Base-by-base conservation (phyloP, 345 rosid genomes). In the Populus pruinosa region DNA sequence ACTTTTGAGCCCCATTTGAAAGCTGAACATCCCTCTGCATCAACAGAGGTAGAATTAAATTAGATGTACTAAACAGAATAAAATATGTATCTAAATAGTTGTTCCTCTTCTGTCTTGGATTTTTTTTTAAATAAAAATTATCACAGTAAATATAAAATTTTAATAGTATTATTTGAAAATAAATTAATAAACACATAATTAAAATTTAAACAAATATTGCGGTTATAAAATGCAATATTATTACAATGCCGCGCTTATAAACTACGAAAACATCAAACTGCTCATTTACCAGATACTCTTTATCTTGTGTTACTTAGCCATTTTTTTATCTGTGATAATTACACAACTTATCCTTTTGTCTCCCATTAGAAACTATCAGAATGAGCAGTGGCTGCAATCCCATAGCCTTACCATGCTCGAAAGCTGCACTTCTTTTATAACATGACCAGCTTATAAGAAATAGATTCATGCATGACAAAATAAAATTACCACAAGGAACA, bases 371-470 rank as follows among this genome's bases (percentile, higher is more conserved):
- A 53, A 35, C n/a, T 18, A 66, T 31, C 36, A 74, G 56, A 43
- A 38, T 38, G 41, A 71, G 41, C 39, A 47, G 35, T 61, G 80
- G 73, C 72, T 67, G 74, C 79, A 78, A 82, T 82, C 77, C 82
- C 82, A 44, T 56, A 67, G 44, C 56, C 56, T 18, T 64, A 44
- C 39, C 76, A 66, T 77, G 2, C 23, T 33, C 16, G 47, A 77
- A 77, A 78, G 81, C 83, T 80, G 83, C 43, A 75, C 65, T 35
- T 71, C 67, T 63, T 62, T 12, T 23, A 41, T 70, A 49, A n/a
- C 25, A 23, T 6, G n/a, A 64, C 12, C 27, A 69, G 2, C 11
- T 56, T 29, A 61, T 44, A 12, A 16, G 17, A 44, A 33, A 8
- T 36, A 25, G 21, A 35, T 50, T 62, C 69, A 50, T 50, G 69